Percentiles rank a stretch among this genome's conserved stretches.
These are phyloP conservation scores for Castanospermum australe DNA, from an alignment of 306 rosid genomes.

Conservation along the genomic window DNA sequence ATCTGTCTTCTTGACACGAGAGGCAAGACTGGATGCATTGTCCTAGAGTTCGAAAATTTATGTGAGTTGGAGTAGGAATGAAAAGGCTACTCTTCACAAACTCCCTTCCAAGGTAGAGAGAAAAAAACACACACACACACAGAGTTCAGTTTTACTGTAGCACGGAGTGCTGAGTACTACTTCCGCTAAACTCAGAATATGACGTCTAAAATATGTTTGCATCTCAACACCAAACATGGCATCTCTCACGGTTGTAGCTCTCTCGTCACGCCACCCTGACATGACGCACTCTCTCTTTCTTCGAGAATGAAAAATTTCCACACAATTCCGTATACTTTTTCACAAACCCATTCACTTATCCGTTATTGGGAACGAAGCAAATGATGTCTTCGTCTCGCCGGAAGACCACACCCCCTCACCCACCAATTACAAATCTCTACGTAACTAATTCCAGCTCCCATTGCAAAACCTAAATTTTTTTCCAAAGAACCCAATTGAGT, in stretches of 20 bases:
- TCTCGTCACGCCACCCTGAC: no score
- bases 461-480: not conserved
- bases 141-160: not conserved
- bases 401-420: not conserved
- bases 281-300: no score
- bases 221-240: no score
- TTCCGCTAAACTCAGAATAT: not conserved
- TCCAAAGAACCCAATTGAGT: not conserved
- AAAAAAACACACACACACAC: not conserved
- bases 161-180: no score
- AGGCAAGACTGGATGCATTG: constrained; percentile 71
- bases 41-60: constrained; percentile 49
- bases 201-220: no score
- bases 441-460: not conserved
- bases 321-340: not conserved
- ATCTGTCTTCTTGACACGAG: constrained; percentile 83
- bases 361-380: constrained; percentile 3
- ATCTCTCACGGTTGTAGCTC: no score
- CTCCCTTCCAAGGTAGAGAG: not conserved
- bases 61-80: not conserved
- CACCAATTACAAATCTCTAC: not conserved
- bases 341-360: not conserved
- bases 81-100: not conserved
- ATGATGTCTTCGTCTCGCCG: not conserved
- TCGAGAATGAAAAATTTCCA: no score